phyloP scores from a whole-genome alignment of 371 early-diverging fungal species.

The Mucor plumbeus region DNA sequence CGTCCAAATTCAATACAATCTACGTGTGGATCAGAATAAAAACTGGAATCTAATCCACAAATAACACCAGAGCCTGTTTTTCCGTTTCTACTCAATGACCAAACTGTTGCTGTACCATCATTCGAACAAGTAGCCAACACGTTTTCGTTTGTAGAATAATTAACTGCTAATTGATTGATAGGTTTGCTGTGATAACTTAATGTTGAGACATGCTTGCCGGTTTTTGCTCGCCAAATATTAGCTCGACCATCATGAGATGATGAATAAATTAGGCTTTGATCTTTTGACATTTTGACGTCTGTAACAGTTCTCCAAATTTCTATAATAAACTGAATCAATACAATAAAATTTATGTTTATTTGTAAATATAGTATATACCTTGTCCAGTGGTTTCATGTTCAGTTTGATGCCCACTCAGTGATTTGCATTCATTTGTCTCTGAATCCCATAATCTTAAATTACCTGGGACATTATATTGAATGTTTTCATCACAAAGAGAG shows the following conservation, averaged over 20 bases:
- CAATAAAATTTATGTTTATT: not conserved
- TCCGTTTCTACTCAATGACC: slow-evolving; percentile 34
- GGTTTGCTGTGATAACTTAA: slow-evolving; percentile 36
- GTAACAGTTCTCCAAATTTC: slow-evolving; percentile 48
- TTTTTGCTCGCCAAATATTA: slow-evolving; percentile 36
- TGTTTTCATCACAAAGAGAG: slow-evolving; percentile 43
- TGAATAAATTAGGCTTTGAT: slow-evolving; percentile 37
- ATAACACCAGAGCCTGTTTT: slow-evolving; percentile 34
- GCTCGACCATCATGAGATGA: slow-evolving; percentile 40
- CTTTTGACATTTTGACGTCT: slow-evolving; percentile 42
- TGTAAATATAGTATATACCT: not conserved
- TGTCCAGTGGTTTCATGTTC: slow-evolving; percentile 10
- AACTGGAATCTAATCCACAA: slow-evolving; percentile 20
- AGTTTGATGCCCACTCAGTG: slow-evolving; percentile 35
- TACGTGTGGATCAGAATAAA: slow-evolving; percentile 23
- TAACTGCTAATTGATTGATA: slow-evolving; percentile 34
- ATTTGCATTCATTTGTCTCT: slow-evolving; percentile 6
- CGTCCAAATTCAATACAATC: slow-evolving; percentile 49
- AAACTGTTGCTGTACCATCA: slow-evolving; percentile 47
- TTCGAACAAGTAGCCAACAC: slow-evolving; percentile 41
- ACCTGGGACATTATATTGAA: slow-evolving; percentile 48
- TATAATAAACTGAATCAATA: not conserved
- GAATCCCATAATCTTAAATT: slow-evolving; percentile 45
- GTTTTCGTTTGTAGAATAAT: slow-evolving; percentile 24
- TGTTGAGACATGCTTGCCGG: slow-evolving; percentile 36